These are phyloP conservation scores for Blastobotrys illinoisensis DNA, from an alignment of 1,139 yeast species.

Conservation along the genomic window DNA sequence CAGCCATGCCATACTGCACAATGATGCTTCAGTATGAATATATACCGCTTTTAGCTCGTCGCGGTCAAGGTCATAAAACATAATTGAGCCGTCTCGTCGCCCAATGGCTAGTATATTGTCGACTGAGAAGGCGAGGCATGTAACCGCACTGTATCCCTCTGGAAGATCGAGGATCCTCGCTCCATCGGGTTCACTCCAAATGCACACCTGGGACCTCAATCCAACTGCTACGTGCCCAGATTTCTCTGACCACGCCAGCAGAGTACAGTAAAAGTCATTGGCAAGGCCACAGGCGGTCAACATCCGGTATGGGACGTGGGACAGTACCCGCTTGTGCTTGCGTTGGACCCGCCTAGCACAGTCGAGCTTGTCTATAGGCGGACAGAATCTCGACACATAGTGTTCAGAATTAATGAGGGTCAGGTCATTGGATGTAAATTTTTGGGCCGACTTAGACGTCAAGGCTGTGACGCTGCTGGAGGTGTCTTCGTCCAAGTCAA, in stretches of 20 bases:
- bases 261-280: conserved; percentile 76
- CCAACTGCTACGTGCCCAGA: conserved; percentile 64
- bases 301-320: background rate
- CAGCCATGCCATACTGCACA: conserved; percentile 64
- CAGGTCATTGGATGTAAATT: background rate
- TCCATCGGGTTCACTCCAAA: conserved; percentile 58
- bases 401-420: background rate
- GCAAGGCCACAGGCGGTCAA: conserved; percentile 40
- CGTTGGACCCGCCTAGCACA: background rate
- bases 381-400: background rate
- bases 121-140: conserved; percentile 55
- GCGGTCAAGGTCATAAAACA: conserved; percentile 35
- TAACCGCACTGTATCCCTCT: conserved; percentile 26
- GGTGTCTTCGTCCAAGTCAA: background rate
- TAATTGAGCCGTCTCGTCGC: conserved; percentile 46
- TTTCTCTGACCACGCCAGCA: conserved; percentile 65
- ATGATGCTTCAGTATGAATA: conserved; percentile 36
- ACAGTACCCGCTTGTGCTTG: background rate
- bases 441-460: background rate
- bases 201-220: conserved; percentile 50
- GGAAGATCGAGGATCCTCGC: conserved; percentile 31
- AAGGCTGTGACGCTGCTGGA: background rate
- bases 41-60: conserved; percentile 26
- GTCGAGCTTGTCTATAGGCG: background rate
- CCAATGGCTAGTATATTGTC: conserved; percentile 53